Base-by-base conservation (phyloP, 2,329 filamentous ascomycete genomes). In the Colletotrichum sp. region DNA sequence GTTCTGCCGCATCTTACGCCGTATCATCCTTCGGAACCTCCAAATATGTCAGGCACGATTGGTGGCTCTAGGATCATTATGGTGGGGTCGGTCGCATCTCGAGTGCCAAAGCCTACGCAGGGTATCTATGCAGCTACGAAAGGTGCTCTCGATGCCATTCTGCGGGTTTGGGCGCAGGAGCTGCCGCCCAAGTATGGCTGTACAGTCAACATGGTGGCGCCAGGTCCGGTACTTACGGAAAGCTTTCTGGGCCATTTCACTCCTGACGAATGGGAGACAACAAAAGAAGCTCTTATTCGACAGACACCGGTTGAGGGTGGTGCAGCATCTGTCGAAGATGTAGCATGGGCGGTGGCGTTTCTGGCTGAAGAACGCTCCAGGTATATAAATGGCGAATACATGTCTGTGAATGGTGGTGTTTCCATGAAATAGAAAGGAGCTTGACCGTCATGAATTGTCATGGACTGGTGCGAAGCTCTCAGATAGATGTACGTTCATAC, bases 121-220 rank as follows among this genome's bases (percentile, higher is more conserved):
- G 87, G 86, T 18, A 86, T 89, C 75, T 89, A 89, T 77, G 85
- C 86, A 6, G 87, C 87, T 0, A 88, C 85, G 8, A 89, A 89
- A 78, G 86, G 85, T 16, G 88, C 88, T 87, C 82, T 88, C 2
- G 87, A 89, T 76, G 83, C 82, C 6, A 87, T 88, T 70, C 88
- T 87, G 3, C 80, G 82, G 28, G 83, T 83, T 55, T 89, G 87
- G 79, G 83, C 83, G 12, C 86, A 85, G 78, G 87, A 88, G 77
- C 79, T 88, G 36, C 85, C 86, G 18, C 84, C 82, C 1, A 85
- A 85, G 75, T 88, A 88, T 78, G 84, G 84, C 9, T 86, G 85
- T 77, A 88, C 87, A 2, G 87, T 88, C 30, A 88, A 88, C 74
- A 79, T 83, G 8, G 85, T 88, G 15, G 83, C 80, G 52, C 87